Conservation (phyloP, 176 grass and related monocot species). For the Coix lacrymajobi region DNA sequence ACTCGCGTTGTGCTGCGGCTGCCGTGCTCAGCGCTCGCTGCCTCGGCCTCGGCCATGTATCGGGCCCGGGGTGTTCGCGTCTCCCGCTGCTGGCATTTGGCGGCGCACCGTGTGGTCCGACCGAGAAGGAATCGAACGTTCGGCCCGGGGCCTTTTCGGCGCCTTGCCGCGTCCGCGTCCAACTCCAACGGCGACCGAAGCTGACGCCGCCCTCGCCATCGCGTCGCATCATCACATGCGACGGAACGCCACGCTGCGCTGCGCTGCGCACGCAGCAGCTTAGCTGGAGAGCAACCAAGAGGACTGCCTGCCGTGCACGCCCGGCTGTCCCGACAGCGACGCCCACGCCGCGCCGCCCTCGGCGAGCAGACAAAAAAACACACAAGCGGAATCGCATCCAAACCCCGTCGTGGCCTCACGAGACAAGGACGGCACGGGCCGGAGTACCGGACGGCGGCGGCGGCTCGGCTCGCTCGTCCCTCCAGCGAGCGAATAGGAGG, state of each 20-base stretch:
- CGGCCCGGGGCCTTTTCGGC: background rate
- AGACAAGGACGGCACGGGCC: background rate
- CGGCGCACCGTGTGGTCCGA: background rate
- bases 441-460: background rate
- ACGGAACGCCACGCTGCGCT: background rate
- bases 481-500: background rate
- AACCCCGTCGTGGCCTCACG: background rate
- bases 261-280: background rate
- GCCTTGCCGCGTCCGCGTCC: background rate
- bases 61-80: background rate
- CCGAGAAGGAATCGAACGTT: background rate
- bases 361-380: background rate
- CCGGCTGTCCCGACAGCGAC: slow-evolving; percentile 19
- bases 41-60: background rate
- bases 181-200: background rate
- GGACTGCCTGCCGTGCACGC: slow-evolving; percentile 7
- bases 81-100: background rate
- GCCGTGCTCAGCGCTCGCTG: too few species aligned
- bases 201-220: background rate
- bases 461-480: background rate
- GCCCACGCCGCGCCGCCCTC: background rate
- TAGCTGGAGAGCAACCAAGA: slow-evolving; percentile 22
- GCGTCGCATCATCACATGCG: background rate
- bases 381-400: background rate
- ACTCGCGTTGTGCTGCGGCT: background rate